A percentile compares a stretch with the other conserved stretches of the same genome.
Conservation (phyloP, 2,329 filamentous ascomycete species). For the Aspergillus bombycis region DNA sequence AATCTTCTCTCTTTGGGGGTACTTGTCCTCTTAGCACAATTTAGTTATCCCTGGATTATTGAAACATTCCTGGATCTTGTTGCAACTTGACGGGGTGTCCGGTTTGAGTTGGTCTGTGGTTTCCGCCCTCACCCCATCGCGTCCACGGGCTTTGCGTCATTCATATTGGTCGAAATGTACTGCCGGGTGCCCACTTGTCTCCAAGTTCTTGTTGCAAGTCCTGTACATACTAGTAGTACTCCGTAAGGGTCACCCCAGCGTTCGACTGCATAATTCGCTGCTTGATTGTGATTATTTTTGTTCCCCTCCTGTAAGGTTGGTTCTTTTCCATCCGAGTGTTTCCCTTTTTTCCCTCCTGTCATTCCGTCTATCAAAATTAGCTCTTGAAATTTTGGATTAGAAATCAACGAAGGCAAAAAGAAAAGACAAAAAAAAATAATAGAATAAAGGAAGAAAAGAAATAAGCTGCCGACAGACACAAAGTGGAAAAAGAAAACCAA, state of each 20-base stretch:
- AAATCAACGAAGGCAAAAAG: constrained; percentile 10
- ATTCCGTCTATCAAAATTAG: constrained; percentile 2
- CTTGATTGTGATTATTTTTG: constrained; percentile 9
- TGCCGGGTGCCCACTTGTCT: constrained; percentile 26
- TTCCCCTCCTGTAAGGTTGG: constrained; percentile 11
- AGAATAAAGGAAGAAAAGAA: constrained; percentile 4
- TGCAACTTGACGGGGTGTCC: not conserved
- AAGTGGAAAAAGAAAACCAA: not conserved
- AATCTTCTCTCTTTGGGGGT: not conserved
- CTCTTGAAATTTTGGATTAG: constrained; percentile 1
- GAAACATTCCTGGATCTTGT: constrained; percentile 12
- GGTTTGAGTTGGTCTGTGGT: constrained; percentile 17
- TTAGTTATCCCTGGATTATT: constrained; percentile 8
- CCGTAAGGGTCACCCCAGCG: constrained; percentile 20
- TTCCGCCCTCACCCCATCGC: constrained; percentile 19
- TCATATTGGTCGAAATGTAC: constrained; percentile 26
- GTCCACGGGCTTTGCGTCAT: constrained; percentile 18
- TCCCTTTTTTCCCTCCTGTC: constrained; percentile 3
- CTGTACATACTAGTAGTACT: constrained; percentile 5
- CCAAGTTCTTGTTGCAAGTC: constrained; percentile 23
- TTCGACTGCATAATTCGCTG: constrained; percentile 18
- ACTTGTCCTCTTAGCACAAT: not conserved
- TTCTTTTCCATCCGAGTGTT: constrained; percentile 8
- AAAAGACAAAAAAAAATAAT: constrained; percentile 6
- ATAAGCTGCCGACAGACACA: not conserved